Base-by-base conservation (phyloP, 768 basidiomycete species). In the Kwoniella sp. region DNA sequence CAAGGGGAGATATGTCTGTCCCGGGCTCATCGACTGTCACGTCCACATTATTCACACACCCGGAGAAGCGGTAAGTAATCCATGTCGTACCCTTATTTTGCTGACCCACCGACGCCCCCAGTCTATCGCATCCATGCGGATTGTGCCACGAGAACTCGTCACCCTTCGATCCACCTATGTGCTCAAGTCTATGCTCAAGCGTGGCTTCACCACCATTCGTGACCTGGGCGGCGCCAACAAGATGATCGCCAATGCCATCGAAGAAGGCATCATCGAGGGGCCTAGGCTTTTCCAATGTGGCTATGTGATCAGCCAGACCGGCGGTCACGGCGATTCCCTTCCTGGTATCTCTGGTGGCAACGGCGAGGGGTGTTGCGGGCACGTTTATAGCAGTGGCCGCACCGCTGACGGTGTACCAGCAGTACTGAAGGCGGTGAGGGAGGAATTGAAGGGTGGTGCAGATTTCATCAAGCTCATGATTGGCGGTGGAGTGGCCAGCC, bases 181-280 rank as follows among this genome's bases (percentile, higher is more conserved):
- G 9, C 65, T 82, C 22, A 76, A 76, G 55, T 82, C 82, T 58
- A 83, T 83, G 82, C 79, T 83, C 1, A 50, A 65, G 4, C 68
- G 82, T 20, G 83, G 83, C 0, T 83, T 83, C 66, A 84, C 82
- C 0, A 83, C 82, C 12, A 82, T 83, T 12, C 79, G 83, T 23
- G 83, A 83, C 58, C 80, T 78, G 9, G 83, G 83, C 38, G 83
- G 83, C 9, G 83, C 83, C 0, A 80, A 76, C 55, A 83, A 83
- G 62, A 67, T 77, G 0, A 69, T 83, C 7, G 82, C 83, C 12
- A 63, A 76, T 25, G 82, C 83, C 0, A 76, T 83, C 54, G 74
- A 78, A 4, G 82, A 84, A 61, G 82, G 82, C 0, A 74, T 84
- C 5, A 75, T 83, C 28, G 41, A 57, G 0, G 83, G 83, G 1